Evolutionary conservation across 2,329 filamentous ascomycete species (phyloP).

Genomic region (Penicillium sp.): DNA sequence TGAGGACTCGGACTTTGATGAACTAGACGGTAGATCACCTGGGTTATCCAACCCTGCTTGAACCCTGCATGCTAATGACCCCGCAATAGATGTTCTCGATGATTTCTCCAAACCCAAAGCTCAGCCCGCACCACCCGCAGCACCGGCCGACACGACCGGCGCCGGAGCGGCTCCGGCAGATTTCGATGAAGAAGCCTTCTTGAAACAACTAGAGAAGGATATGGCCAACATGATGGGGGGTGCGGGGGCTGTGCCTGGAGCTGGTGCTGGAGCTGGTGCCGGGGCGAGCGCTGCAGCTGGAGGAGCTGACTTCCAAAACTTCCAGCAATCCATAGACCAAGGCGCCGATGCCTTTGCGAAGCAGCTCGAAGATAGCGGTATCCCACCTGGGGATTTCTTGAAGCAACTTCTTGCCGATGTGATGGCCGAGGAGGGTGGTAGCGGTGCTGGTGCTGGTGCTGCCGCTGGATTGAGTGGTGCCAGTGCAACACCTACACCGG

Average conservation of each 20-base stretch:
- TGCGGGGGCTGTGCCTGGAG: slow-evolving; percentile 18
- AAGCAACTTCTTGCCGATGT: slow-evolving; percentile 42
- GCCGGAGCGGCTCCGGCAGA: slow-evolving; percentile 20
- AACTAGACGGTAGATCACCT: slow-evolving; percentile 73
- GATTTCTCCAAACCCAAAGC: slow-evolving; percentile 73
- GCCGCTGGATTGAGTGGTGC: slow-evolving; percentile 28
- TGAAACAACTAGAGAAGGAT: slow-evolving; percentile 82
- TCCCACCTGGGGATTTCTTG: slow-evolving; percentile 39
- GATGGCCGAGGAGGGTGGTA: slow-evolving; percentile 33
- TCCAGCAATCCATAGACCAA: slow-evolving; percentile 34
- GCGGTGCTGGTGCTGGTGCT: slow-evolving; percentile 17
- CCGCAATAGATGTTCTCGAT: slow-evolving; percentile 77
- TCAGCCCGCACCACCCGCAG: slow-evolving; percentile 29
- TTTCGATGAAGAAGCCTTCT: slow-evolving; percentile 60
- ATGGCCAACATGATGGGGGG: slow-evolving; percentile 79
- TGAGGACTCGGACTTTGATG: slow-evolving; percentile 91
- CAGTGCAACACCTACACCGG: slow-evolving; percentile 19
- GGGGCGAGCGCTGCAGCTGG: slow-evolving; percentile 20
- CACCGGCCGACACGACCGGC: slow-evolving; percentile 23
- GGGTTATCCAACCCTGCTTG: not conserved
- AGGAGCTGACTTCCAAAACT: slow-evolving; percentile 22
- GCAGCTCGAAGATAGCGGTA: slow-evolving; percentile 39
- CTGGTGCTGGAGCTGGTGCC: not conserved
- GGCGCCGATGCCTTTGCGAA: slow-evolving; percentile 42
- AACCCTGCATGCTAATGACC: slow-evolving; percentile 10